Evolutionary conservation across 139 green algal genomes (phyloP), one percentile per base, ranked within the genome.

Genomic region (Chlamydomonas asymmetrica): DNA sequence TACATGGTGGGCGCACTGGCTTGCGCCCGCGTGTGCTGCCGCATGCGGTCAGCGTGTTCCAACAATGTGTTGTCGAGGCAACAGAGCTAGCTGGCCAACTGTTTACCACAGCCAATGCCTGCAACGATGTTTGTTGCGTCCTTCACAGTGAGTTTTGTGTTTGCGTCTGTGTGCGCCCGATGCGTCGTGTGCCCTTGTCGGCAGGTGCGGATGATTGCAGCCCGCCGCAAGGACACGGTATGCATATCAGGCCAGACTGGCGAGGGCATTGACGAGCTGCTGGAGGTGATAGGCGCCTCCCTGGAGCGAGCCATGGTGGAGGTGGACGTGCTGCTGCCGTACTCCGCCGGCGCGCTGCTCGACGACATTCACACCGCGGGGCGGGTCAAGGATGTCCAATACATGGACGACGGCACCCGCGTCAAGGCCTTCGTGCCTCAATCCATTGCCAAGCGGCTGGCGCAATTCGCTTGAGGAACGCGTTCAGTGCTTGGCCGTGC

Each of bases 241-340:
- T 90, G 84, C 56, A 87, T 93, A 37, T 90, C 78, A 16, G 89
- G 81, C 5, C 56, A 61, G 57, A 91, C 87, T 0, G 93, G 91
- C 3, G 90, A 95, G 70, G 94, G 94, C 2, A 49, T 97, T 62
- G 70, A 82, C 0, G 78, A 88, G 20, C 80, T 98, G 74, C 71
- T 97, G 60, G 68, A 66, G 1, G 35, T 84, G 1, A 78, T 98
- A 0, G 80, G 80, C 8, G 35, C n/a, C 5, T 80, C 77, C 71
- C 59, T 97, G 48, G 77, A 86, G 43, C 41, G 61, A 25, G 48
- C 32, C 60, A 88, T 88, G 83, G 35, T 66, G n/a, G 68, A 84
- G 39, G 62, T 83, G 49, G 68, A 83, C 31, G 66, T 72, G 34
- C 22, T 68, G 52, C 32, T 88, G 57, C 82, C 80, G 31, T 87